Conservation (phyloP, 148 eudicot genomes). For the Bassia scoparia region DNA sequence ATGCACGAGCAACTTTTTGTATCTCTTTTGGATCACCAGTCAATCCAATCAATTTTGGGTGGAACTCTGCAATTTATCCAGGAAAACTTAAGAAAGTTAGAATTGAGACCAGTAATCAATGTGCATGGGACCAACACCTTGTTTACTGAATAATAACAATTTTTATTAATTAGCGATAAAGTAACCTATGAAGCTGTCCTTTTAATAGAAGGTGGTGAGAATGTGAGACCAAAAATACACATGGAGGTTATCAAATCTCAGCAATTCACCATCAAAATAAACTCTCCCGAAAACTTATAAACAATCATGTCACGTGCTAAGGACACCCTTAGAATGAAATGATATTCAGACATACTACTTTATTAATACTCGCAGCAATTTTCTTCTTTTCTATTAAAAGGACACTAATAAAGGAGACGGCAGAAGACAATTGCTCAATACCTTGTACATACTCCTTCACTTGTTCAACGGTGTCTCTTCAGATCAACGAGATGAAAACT, state of each 20-base stretch:
- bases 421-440: constrained; percentile 13
- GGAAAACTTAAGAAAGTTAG: not conserved
- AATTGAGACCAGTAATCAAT: not conserved
- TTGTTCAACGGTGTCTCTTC: constrained; percentile 95
- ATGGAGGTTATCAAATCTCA: not conserved
- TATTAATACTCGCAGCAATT: not conserved
- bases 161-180: no score
- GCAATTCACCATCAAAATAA: not conserved
- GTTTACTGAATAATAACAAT: no score
- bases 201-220: not conserved
- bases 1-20: constrained; percentile 83
- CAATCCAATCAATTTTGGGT: constrained; percentile 80
- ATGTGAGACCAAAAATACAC: not conserved
- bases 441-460: constrained; percentile 88
- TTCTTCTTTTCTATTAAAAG: not conserved
- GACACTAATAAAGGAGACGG: not conserved
- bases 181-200: no score
- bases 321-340: not conserved
- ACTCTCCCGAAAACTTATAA: not conserved
- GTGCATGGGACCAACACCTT: not conserved
- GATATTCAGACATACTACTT: not conserved
- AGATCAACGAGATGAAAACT: constrained; percentile 96
- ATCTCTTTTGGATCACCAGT: constrained; percentile 84
- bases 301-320: not conserved
- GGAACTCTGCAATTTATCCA: constrained; percentile 62